A percentile compares a stretch with the other conserved stretches of the same genome.
Conservation (phyloP, 2,329 filamentous ascomycete genomes). For the Colletotrichum liriopes region DNA sequence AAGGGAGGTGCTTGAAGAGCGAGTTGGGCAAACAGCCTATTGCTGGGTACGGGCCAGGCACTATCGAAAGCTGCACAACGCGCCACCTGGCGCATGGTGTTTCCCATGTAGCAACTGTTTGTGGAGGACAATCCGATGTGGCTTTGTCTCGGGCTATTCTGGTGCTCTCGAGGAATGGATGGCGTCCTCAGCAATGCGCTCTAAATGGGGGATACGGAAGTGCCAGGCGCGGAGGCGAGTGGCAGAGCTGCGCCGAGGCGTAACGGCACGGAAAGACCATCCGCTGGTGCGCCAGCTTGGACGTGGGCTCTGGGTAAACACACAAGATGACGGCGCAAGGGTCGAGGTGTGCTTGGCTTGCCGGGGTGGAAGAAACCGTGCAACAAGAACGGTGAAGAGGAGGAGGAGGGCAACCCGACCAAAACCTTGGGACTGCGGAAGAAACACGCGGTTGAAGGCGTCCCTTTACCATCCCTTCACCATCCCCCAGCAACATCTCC, state of each 20-base stretch:
- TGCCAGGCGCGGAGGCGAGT: constrained; percentile 26
- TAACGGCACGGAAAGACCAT: constrained; percentile 26
- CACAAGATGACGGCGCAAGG: not conserved
- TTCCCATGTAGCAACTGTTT: not conserved
- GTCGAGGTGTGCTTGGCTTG: not conserved
- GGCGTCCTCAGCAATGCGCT: not conserved
- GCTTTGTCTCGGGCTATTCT: constrained; percentile 13
- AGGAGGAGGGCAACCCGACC: not conserved
- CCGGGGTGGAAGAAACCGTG: not conserved
- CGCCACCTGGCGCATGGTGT: constrained; percentile 1
- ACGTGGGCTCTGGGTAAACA: not conserved
- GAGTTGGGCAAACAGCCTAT: constrained; percentile 1
- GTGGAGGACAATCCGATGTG: not conserved
- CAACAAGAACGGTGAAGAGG: not conserved
- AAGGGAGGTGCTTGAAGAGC: constrained; percentile 22
- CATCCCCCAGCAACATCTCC: not conserved
- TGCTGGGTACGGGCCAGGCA: not conserved
- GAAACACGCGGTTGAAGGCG: not conserved
- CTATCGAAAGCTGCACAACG: constrained; percentile 30
- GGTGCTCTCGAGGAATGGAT: not conserved
- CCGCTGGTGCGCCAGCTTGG: constrained; percentile 13
- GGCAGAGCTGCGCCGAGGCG: constrained; percentile 22
- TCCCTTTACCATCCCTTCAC: not conserved
- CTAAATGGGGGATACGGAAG: constrained; percentile 1
- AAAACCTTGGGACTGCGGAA: constrained; percentile 6